These are phyloP conservation scores for Apiospora kogelbergensis DNA, from an alignment of 2,329 filamentous ascomycete genomes.

Conservation along the genomic window DNA sequence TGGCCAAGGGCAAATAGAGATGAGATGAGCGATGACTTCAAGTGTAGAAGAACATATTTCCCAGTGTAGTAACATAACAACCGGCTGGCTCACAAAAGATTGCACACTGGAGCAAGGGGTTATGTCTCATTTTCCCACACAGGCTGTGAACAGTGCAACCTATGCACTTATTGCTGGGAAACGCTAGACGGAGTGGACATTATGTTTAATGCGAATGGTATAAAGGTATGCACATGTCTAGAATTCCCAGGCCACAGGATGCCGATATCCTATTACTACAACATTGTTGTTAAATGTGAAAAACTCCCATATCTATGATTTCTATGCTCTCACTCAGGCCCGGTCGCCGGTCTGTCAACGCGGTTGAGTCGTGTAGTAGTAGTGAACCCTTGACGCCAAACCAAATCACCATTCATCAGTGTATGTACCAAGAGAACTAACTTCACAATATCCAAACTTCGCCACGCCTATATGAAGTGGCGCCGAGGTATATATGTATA, in stretches of 20 bases:
- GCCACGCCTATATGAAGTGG: not conserved
- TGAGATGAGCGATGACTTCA: not conserved
- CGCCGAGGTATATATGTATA: too few species aligned
- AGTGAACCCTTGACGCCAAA: not conserved
- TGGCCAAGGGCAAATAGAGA: slow-evolving; percentile 32
- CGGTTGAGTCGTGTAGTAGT: not conserved
- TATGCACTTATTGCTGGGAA: not conserved
- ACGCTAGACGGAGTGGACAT: not conserved
- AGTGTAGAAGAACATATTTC: not conserved
- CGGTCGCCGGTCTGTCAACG: not conserved
- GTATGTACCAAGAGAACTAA: not conserved
- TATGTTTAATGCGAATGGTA: not conserved
- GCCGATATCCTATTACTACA: not conserved
- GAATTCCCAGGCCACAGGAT: not conserved
- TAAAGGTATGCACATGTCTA: not conserved
- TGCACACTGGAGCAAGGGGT: not conserved
- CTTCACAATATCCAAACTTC: not conserved
- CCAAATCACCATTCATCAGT: not conserved
- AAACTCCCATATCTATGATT: not conserved
- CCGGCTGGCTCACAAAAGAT: not conserved
- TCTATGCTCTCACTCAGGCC: not conserved
- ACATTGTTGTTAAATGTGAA: not conserved
- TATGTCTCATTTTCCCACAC: too few species aligned
- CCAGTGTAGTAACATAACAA: not conserved
- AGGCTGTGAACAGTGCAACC: not conserved